These are phyloP conservation scores for Seiridium unicorne DNA, from an alignment of 2,329 filamentous ascomycete species.

Conservation along the genomic window DNA sequence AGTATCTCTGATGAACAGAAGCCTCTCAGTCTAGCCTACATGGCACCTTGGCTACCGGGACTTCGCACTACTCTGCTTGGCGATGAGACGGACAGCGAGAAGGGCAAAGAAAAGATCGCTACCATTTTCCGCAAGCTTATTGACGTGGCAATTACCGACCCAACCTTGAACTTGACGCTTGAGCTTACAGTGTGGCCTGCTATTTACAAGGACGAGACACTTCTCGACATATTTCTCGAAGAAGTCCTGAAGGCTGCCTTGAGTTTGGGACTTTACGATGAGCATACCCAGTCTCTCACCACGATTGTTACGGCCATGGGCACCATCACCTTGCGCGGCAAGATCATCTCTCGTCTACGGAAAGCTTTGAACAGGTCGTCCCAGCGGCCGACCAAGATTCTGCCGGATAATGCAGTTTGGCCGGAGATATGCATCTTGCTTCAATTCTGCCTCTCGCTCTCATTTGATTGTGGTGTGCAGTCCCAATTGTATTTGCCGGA, in stretches of 20 bases:
- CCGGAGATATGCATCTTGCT: slow-evolving; percentile 66
- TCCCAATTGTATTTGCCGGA: slow-evolving; percentile 67
- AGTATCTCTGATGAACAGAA: slow-evolving; percentile 67
- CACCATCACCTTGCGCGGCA: slow-evolving; percentile 64
- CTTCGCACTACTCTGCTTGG: slow-evolving; percentile 59
- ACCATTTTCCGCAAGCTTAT: slow-evolving; percentile 65
- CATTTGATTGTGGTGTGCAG: slow-evolving; percentile 67
- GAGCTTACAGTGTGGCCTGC: slow-evolving; percentile 66
- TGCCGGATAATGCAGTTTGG: slow-evolving; percentile 69
- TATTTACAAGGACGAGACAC: slow-evolving; percentile 62
- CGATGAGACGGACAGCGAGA: slow-evolving; percentile 61
- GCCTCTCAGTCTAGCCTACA: slow-evolving; percentile 65
- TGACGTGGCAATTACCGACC: slow-evolving; percentile 61
- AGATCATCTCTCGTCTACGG: slow-evolving; percentile 62
- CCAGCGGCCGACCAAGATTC: slow-evolving; percentile 60
- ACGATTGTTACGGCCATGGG: slow-evolving; percentile 63
- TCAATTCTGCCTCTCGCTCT: slow-evolving; percentile 64
- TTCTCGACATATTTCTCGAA: slow-evolving; percentile 66
- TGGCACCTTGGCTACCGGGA: slow-evolving; percentile 67
- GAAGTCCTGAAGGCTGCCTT: slow-evolving; percentile 65
- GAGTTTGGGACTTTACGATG: slow-evolving; percentile 54
- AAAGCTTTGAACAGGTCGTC: slow-evolving; percentile 68
- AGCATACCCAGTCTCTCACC: slow-evolving; percentile 58
- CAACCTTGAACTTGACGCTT: slow-evolving; percentile 57
- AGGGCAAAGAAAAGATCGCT: slow-evolving; percentile 63